Evolutionary conservation across 495 filamentous ascomycete genomes (phyloP), one percentile per base, ranked within the genome.

Genomic region (Pyrenula aspistea): DNA sequence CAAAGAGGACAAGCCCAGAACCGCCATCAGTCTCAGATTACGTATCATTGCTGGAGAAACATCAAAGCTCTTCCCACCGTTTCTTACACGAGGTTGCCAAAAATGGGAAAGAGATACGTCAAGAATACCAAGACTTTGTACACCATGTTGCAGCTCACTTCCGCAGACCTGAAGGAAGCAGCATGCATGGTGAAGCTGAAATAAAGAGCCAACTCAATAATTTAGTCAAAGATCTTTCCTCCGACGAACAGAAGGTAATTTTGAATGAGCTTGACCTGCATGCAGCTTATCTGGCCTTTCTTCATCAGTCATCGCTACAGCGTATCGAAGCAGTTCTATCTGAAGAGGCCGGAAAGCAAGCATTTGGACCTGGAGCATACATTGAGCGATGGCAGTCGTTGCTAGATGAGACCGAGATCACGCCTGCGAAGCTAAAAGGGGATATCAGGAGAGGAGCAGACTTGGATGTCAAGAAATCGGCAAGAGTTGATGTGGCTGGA

Each of bases 21-120:
- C 55, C 73, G 11, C 79, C 81, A 0, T 74, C 77, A 0, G 80
- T 86, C 2, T 77, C 84, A 57, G 83, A 88, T 57, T 88, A 79
- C 55, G 74, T 84, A 22, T 54, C 63, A 11, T 65, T 88, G 2
- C 57, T 88, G 2, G 65, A 73, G 31, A 76, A 76, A 47, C 80
- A 86, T 59, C 67, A 74, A 2, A 67, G 71, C 2, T 66, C 78
- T 8, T 65, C 73, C 10, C 84, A 86, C 67, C 74, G 74, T 56
- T 86, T 83, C 69, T 61, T 87, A 10, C 81, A 85, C 54, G 77
- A 84, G 53, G 69, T 83, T 12, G 74, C 76, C 3, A 79, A 77
- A 50, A 82, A 84, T 49, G 83, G 82, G 2, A 79, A 78, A 11
- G 77, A 85, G 0, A 65, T 86, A 23, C 64, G 71, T 4, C 61